A percentile compares a stretch with the other conserved stretches of the same genome.
Evolutionary conservation across 164 flowering plant species (phyloP).

Genomic region (Tetracentron sinense): DNA sequence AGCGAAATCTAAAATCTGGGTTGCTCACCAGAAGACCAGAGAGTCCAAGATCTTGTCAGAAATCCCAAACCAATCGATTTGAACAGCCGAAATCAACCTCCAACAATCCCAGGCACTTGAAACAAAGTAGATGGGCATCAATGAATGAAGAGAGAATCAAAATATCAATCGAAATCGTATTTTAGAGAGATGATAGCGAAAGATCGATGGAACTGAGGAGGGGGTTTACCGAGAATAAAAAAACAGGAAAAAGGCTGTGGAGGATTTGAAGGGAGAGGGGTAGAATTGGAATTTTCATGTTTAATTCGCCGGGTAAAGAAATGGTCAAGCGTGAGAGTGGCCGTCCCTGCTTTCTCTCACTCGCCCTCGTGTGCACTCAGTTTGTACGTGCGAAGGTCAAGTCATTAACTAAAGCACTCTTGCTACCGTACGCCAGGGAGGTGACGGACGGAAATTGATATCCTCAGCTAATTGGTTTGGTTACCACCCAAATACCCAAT

Average conservation of each 20-base stretch:
- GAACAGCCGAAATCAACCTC: conserved; percentile 7
- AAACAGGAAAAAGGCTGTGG: not conserved
- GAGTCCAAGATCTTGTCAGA: conserved; percentile 10
- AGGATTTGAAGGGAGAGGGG: not conserved
- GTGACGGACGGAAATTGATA: too few species aligned
- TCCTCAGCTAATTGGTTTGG: too few species aligned
- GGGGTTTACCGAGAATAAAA: too few species aligned
- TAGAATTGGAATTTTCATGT: not conserved
- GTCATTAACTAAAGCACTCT: too few species aligned
- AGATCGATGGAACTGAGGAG: not conserved
- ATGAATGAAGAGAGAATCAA: not conserved
- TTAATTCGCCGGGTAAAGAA: not conserved
- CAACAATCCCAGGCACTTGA: not conserved
- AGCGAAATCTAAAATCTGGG: conserved; percentile 3
- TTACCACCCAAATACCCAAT: too few species aligned
- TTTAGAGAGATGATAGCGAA: not conserved
- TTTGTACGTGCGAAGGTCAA: too few species aligned
- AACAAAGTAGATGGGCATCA: not conserved
- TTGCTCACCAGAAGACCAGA: conserved; percentile 1
- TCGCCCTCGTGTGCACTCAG: too few species aligned
- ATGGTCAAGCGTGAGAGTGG: not conserved
- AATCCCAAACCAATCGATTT: conserved; percentile 2
- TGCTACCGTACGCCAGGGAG: too few species aligned
- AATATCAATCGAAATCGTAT: conserved; percentile 4
- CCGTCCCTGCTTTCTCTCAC: too few species aligned